Evolutionary conservation across 805 yeast species (phyloP).

Genomic region (Lipomyces starkeyi): DNA sequence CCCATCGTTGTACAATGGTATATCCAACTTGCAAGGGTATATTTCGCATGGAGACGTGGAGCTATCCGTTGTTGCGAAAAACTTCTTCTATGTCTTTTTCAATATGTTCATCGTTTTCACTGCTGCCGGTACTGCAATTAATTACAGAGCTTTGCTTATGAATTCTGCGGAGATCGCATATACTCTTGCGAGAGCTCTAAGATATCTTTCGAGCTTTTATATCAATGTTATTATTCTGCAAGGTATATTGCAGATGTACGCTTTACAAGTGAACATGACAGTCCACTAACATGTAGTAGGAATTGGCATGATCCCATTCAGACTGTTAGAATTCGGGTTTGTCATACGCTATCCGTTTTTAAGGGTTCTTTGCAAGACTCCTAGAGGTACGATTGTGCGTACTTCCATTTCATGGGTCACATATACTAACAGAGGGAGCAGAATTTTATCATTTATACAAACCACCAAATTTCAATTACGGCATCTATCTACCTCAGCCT

Average conservation of each 20-base stretch:
- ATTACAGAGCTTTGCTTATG: constrained; percentile 76
- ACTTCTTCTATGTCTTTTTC: constrained; percentile 92
- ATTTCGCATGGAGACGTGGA: constrained; percentile 94
- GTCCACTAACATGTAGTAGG: not conserved
- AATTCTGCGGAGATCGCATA: constrained; percentile 90
- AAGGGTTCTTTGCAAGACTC: constrained; percentile 70
- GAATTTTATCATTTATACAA: constrained; percentile 75
- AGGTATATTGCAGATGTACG: constrained; percentile 44
- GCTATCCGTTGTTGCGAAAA: constrained; percentile 84
- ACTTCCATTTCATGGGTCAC: not conserved
- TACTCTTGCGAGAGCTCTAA: constrained; percentile 80
- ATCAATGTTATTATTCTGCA: constrained; percentile 83
- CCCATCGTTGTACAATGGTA: constrained; percentile 84
- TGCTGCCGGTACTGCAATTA: constrained; percentile 88
- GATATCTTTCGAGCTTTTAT: constrained; percentile 82
- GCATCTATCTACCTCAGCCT: constrained; percentile 90
- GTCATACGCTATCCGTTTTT: constrained; percentile 75
- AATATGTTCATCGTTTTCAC: constrained; percentile 93
- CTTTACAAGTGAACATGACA: not conserved
- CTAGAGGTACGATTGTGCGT: constrained; percentile 52
- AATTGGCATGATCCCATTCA: constrained; percentile 89
- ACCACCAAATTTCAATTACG: constrained; percentile 93
- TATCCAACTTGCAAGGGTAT: constrained; percentile 84
- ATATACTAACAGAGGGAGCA: not conserved
- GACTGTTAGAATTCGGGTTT: constrained; percentile 79